phyloP scores from a whole-genome alignment of 2,329 filamentous ascomycete genomes.

The Huntiella omanensis region DNA sequence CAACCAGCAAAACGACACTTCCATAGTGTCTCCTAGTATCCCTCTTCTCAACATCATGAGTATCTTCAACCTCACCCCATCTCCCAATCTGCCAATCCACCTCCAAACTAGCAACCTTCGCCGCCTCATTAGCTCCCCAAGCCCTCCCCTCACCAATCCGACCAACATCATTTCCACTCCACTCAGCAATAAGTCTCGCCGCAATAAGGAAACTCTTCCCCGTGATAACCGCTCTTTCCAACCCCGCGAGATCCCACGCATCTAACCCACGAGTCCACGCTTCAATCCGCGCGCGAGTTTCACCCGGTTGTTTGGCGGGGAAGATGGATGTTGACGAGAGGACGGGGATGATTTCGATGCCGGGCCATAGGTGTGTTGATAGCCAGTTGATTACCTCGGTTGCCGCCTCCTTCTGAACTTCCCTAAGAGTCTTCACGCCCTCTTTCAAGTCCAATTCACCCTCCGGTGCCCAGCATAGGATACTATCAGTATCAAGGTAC shows the following conservation, averaged over 20 bases:
- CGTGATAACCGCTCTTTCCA: slow-evolving; percentile 69
- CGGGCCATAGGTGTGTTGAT: slow-evolving; percentile 61
- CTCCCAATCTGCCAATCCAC: slow-evolving; percentile 74
- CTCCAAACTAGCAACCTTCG: slow-evolving; percentile 60
- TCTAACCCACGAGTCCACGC: slow-evolving; percentile 58
- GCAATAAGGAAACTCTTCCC: slow-evolving; percentile 73
- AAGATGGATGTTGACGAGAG: slow-evolving; percentile 62
- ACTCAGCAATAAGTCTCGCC: slow-evolving; percentile 62
- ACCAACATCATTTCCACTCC: slow-evolving; percentile 51
- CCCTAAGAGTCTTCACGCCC: slow-evolving; percentile 35
- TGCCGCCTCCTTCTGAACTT: slow-evolving; percentile 51
- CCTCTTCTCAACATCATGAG: slow-evolving; percentile 88
- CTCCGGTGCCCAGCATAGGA: slow-evolving; percentile 68
- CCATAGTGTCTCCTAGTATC: slow-evolving; percentile 77
- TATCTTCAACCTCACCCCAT: slow-evolving; percentile 97
- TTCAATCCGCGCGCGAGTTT: slow-evolving; percentile 57
- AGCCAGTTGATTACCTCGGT: slow-evolving; percentile 54
- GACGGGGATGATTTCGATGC: slow-evolving; percentile 58
- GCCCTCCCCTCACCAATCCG: slow-evolving; percentile 16
- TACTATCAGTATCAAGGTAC: slow-evolving; percentile 79
- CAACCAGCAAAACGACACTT: slow-evolving; percentile 66
- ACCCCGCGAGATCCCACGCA: slow-evolving; percentile 64
- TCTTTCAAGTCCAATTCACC: slow-evolving; percentile 27
- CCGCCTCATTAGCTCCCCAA: slow-evolving; percentile 73
- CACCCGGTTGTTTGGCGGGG: slow-evolving; percentile 51